Evolutionary conservation across 2,329 filamentous ascomycete species (phyloP).

Genomic region (Colletotrichum sublineola): DNA sequence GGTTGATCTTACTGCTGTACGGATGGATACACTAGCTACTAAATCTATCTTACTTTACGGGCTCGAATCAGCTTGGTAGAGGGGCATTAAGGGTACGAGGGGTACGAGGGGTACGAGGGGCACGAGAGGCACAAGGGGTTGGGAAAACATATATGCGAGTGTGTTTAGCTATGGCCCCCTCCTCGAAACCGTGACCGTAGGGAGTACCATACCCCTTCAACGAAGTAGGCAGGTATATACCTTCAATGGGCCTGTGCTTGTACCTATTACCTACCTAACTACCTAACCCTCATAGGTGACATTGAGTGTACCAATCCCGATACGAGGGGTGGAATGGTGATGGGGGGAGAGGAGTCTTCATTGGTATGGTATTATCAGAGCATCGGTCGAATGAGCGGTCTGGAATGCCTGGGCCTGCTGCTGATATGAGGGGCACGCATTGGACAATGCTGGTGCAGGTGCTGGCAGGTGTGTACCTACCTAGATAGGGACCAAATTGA

Average conservation of each 20-base stretch:
- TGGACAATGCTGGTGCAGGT: neutral
- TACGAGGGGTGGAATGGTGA: neutral
- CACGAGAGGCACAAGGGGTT: neutral
- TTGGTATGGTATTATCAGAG: neutral
- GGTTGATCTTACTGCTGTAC: neutral
- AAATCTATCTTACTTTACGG: neutral
- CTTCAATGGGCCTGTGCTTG: too few species aligned
- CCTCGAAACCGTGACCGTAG: neutral
- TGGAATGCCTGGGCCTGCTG: conserved; percentile 10
- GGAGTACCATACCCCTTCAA: neutral
- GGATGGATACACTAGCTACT: too few species aligned
- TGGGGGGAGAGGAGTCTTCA: conserved; percentile 4
- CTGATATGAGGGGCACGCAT: neutral
- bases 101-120: neutral
- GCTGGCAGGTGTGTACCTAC: neutral
- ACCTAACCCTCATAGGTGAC: conserved; percentile 26
- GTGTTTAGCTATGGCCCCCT: neutral
- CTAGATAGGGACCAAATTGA: too few species aligned
- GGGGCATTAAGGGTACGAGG: neutral
- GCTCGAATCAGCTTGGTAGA: neutral
- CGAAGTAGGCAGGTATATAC: too few species aligned
- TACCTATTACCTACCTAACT: neutral
- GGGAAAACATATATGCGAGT: neutral
- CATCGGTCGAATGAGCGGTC: conserved; percentile 31
- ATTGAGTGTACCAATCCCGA: conserved; percentile 25